Evolutionary conservation across 208 protist species (phyloP).

Genomic region (Acanthamoeba triangularis): DNA sequence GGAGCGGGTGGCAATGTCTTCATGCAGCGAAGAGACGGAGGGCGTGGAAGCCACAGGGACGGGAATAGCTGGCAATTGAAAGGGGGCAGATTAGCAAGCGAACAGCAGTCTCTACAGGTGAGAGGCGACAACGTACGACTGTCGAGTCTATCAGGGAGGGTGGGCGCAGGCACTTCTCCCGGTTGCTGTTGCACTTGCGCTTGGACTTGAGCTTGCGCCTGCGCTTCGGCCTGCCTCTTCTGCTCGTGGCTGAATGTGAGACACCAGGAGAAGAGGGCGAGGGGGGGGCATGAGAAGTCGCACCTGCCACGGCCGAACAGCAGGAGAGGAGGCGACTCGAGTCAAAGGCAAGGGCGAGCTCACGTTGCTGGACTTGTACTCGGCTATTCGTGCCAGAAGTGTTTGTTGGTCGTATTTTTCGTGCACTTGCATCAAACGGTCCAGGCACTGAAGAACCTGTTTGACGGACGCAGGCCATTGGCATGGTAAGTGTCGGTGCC

Average conservation of each 20-base stretch:
- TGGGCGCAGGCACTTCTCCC: too few relatives aligned
- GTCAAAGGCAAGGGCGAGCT: background rate
- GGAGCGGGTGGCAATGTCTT: slow-evolving; percentile 13
- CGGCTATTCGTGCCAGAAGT: background rate
- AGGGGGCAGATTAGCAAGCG: background rate
- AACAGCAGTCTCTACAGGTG: too few relatives aligned
- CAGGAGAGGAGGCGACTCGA: background rate
- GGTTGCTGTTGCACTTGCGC: too few relatives aligned
- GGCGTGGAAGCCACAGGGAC: background rate
- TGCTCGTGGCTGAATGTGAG: background rate
- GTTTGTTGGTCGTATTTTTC: slow-evolving; percentile 6
- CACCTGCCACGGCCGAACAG: background rate
- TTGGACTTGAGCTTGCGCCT: background rate
- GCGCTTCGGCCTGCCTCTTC: background rate
- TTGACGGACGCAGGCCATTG: background rate
- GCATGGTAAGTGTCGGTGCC: background rate
- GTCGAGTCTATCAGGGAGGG: too few relatives aligned
- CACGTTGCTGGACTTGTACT: background rate
- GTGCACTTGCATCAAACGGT: background rate
- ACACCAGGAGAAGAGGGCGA: too few relatives aligned
- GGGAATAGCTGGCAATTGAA: background rate
- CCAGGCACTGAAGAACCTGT: background rate
- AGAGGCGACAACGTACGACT: background rate
- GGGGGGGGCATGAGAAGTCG: background rate
- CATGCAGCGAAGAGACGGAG: background rate